phyloP scores from a whole-genome alignment of 2,329 filamentous ascomycete species.

The Fusarium sp. region DNA sequence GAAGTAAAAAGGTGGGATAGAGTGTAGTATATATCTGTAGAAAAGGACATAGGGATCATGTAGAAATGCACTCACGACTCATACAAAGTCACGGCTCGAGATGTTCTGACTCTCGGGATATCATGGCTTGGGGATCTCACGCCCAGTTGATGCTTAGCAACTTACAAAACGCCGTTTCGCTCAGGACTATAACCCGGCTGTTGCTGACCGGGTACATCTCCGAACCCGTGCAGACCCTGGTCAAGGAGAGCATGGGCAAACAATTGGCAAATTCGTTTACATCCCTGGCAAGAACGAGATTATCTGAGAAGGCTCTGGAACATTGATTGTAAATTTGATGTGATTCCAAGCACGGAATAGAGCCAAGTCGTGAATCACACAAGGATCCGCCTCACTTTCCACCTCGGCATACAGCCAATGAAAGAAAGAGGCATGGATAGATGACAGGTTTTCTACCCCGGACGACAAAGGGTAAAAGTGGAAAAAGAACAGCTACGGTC shows the following conservation, averaged over 20 bases:
- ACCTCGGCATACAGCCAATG: background rate
- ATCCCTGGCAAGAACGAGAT: background rate
- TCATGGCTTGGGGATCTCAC: background rate
- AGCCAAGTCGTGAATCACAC: background rate
- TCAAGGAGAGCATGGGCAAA: background rate
- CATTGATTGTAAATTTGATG: background rate
- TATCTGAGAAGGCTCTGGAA: background rate
- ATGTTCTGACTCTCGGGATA: background rate
- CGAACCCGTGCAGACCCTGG: background rate
- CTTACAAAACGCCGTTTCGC: background rate
- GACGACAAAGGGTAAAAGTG: background rate
- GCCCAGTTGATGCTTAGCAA: background rate
- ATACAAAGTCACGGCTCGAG: background rate
- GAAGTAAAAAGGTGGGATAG: constrained; percentile 25
- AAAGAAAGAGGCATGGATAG: background rate
- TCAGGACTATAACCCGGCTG: background rate
- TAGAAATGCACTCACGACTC: background rate
- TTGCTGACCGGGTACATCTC: background rate
- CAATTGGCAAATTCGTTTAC: background rate
- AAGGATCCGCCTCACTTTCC: constrained; percentile 13
- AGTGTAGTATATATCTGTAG: constrained; percentile 31
- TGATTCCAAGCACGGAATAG: background rate
- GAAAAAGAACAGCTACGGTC: background rate
- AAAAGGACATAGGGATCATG: constrained; percentile 1
- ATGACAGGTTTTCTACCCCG: background rate